phyloP scores from a whole-genome alignment of 768 basidiomycete species.

The Suillus variegatus region DNA sequence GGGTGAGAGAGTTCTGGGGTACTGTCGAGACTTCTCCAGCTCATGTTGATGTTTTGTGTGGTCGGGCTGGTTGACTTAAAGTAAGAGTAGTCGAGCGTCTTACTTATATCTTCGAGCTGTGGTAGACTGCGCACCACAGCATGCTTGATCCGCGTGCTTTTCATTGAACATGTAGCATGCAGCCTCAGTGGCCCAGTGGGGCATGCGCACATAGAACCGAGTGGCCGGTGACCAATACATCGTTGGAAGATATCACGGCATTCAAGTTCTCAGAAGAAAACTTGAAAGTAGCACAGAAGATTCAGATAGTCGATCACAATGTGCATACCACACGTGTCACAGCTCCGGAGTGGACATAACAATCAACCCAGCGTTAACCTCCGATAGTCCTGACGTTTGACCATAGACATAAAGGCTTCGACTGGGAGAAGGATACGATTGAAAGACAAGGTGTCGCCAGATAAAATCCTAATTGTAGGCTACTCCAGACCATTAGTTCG shows the following conservation, averaged over 20 bases:
- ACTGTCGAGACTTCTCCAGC: conserved; percentile 12
- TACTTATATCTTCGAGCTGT: neutral
- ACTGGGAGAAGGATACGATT: neutral
- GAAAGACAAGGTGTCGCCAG: neutral
- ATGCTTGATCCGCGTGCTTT: conserved; percentile 2
- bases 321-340: neutral
- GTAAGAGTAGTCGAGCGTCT: neutral
- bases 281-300: neutral
- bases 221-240: neutral
- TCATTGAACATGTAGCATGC: neutral
- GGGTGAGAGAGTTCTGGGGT: conserved; percentile 2
- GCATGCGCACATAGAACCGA: neutral
- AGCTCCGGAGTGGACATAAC: neutral
- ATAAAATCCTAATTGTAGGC: neutral
- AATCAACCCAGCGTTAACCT: neutral
- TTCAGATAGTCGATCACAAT: neutral
- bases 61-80: neutral
- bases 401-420: neutral
- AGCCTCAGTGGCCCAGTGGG: neutral
- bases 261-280: conserved; percentile 3
- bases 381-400: neutral
- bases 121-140: neutral
- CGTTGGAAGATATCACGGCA: neutral
- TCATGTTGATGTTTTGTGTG: neutral
- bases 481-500: neutral